phyloP scores from a whole-genome alignment of 1,284 basidiomycete genomes.

The Ceratobasidium papillatum region DNA sequence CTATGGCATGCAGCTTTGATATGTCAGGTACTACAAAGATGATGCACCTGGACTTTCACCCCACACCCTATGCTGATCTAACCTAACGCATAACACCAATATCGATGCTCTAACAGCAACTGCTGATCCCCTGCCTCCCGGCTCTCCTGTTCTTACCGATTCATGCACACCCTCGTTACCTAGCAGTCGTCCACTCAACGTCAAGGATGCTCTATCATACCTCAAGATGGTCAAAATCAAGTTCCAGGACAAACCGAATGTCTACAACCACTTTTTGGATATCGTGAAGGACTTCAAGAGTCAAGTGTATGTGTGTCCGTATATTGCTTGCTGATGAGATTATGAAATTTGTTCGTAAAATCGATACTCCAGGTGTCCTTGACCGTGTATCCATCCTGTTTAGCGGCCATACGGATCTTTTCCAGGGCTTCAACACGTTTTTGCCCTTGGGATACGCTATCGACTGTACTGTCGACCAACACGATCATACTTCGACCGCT shows the following conservation, averaged over 20 bases:
- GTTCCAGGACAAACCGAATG: conserved; percentile 91
- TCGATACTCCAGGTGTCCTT: conserved; percentile 99
- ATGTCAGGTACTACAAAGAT: too few relatives aligned
- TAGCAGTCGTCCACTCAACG: conserved; percentile 65
- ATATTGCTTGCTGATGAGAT: conserved; percentile 9
- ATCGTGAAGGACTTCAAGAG: conserved; percentile 99
- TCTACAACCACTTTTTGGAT: conserved; percentile 97
- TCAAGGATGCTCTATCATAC: conserved; percentile 95
- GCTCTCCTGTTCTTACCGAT: conserved; percentile 7
- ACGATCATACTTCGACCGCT: conserved; percentile 85
- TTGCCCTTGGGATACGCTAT: conserved; percentile 96
- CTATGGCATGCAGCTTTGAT: background rate
- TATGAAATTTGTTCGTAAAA: conserved; percentile 60
- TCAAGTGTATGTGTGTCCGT: conserved; percentile 69
- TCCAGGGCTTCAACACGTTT: conserved; percentile 99
- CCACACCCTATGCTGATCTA: too few relatives aligned
- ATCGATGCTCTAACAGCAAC: conserved; percentile 1
- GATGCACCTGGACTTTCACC: too few relatives aligned
- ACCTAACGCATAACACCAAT: too few relatives aligned
- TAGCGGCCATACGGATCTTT: conserved; percentile 90
- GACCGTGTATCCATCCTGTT: conserved; percentile 96
- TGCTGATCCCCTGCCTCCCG: conserved; percentile 33
- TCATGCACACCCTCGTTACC: conserved; percentile 14
- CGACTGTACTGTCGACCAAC: conserved; percentile 77
- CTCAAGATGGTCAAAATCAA: conserved; percentile 96